These are phyloP conservation scores for Coemansia sp. DNA, from an alignment of 192 early-diverging fungal species.

Conservation along the genomic window DNA sequence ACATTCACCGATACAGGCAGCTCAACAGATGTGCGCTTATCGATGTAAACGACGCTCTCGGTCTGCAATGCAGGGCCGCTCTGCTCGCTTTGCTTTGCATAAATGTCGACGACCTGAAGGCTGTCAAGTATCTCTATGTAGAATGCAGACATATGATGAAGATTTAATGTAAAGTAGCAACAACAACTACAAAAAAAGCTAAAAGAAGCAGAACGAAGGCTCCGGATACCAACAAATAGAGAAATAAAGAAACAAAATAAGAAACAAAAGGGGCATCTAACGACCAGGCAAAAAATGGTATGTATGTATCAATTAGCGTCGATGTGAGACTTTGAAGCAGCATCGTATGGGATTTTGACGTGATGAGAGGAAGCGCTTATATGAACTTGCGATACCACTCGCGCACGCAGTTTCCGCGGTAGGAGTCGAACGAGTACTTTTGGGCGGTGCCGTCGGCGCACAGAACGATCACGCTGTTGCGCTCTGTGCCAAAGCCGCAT, in stretches of 20 bases:
- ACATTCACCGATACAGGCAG: slow-evolving; percentile 20
- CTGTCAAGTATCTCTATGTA: slow-evolving; percentile 49
- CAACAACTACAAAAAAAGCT: background rate
- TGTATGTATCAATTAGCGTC: background rate
- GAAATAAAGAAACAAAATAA: slow-evolving; percentile 8
- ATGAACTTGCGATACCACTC: slow-evolving; percentile 58
- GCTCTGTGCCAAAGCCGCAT: slow-evolving; percentile 77
- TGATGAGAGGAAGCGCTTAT: background rate
- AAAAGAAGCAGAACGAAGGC: background rate
- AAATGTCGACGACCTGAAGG: slow-evolving; percentile 43
- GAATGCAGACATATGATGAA: slow-evolving; percentile 20
- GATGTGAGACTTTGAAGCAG: too few relatives aligned
- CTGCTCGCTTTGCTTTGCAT: slow-evolving; percentile 8
- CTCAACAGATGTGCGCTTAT: background rate
- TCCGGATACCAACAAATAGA: background rate
- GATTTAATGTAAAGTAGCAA: slow-evolving; percentile 1
- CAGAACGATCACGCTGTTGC: slow-evolving; percentile 75
- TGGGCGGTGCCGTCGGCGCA: slow-evolving; percentile 88
- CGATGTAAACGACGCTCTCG: slow-evolving; percentile 1
- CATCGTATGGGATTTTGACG: background rate
- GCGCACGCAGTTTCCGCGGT: slow-evolving; percentile 49
- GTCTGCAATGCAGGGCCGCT: background rate
- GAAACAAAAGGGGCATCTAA: background rate
- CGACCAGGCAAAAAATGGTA: background rate
- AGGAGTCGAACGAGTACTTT: slow-evolving; percentile 78